phyloP scores from a whole-genome alignment of 2,329 filamentous ascomycete genomes.

The Fusarium protoensiforme region DNA sequence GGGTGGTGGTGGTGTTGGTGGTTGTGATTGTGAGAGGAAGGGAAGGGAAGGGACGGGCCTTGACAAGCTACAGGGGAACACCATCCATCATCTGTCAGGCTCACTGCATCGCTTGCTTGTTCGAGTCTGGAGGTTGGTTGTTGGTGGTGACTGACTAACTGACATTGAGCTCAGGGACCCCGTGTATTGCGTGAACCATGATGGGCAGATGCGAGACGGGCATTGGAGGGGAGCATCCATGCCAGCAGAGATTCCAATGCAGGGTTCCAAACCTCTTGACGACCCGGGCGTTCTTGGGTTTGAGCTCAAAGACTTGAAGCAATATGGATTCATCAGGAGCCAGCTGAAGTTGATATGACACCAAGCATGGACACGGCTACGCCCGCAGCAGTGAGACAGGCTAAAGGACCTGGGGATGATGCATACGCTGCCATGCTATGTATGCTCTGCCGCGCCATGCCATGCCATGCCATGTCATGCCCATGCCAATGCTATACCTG shows the following conservation, averaged over 20 bases:
- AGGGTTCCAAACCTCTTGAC: background rate
- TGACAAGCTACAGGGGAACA: background rate
- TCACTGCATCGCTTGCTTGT: background rate
- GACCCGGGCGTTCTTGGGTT: background rate
- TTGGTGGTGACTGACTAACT: background rate
- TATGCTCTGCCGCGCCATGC: constrained; percentile 2
- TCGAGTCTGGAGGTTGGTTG: background rate
- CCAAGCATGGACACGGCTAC: constrained; percentile 12
- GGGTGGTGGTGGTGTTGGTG: constrained; percentile 4
- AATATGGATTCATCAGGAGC: background rate
- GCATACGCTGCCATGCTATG: constrained; percentile 14
- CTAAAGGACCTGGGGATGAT: constrained; percentile 7
- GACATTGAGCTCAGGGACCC: background rate
- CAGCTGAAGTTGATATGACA: background rate
- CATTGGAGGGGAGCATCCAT: background rate
- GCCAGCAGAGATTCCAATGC: background rate
- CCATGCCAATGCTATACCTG: background rate
- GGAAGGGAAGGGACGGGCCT: background rate
- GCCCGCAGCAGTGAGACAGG: constrained; percentile 32
- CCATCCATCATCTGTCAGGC: background rate
- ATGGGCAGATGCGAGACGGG: background rate
- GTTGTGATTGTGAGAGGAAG: background rate
- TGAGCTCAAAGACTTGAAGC: background rate
- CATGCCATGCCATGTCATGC: constrained; percentile 10
- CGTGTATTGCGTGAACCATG: constrained; percentile 4